Conservation (phyloP, 192 early-diverging fungal species). For the Pilaira anomala region DNA sequence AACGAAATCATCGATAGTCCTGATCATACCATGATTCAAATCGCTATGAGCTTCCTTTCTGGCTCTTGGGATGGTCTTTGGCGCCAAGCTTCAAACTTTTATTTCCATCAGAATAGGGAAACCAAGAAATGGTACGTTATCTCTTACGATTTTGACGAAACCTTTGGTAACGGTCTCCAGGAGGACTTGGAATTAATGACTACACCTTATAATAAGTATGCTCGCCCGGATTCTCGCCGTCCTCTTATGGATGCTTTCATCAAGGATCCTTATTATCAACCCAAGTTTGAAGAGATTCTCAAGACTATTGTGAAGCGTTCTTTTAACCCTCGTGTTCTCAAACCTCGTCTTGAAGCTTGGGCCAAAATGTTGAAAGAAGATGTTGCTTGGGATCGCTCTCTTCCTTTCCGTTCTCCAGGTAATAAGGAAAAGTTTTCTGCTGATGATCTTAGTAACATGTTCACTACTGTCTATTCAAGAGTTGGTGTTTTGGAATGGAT, state of each 20-base stretch:
- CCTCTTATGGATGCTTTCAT: slow-evolving; percentile 31
- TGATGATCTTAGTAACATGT: slow-evolving; percentile 19
- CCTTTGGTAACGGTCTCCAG: slow-evolving; percentile 40
- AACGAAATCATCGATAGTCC: slow-evolving; percentile 1
- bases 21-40: slow-evolving; percentile 28
- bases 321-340: slow-evolving; percentile 37
- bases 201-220: slow-evolving; percentile 31
- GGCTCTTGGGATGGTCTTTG: slow-evolving; percentile 42
- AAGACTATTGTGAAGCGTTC: slow-evolving; percentile 34
- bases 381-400: slow-evolving; percentile 36
- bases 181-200: no score
- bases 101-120: slow-evolving; percentile 35
- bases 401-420: slow-evolving; percentile 17
- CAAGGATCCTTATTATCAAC: slow-evolving; percentile 32
- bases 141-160: slow-evolving; percentile 41
- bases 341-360: slow-evolving; percentile 34
- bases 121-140: slow-evolving; percentile 38
- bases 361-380: slow-evolving; percentile 38
- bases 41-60: slow-evolving; percentile 39
- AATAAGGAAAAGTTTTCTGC: slow-evolving; percentile 15
- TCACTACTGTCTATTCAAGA: slow-evolving; percentile 7
- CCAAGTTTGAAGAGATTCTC: slow-evolving; percentile 36
- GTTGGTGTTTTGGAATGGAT: slow-evolving; percentile 24
- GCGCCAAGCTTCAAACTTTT: slow-evolving; percentile 35
- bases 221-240: slow-evolving; percentile 23